Evolutionary conservation across 106 monocot genomes (phyloP), one percentile per base, ranked within the genome.

Genomic region (Iris macrosiphon): DNA sequence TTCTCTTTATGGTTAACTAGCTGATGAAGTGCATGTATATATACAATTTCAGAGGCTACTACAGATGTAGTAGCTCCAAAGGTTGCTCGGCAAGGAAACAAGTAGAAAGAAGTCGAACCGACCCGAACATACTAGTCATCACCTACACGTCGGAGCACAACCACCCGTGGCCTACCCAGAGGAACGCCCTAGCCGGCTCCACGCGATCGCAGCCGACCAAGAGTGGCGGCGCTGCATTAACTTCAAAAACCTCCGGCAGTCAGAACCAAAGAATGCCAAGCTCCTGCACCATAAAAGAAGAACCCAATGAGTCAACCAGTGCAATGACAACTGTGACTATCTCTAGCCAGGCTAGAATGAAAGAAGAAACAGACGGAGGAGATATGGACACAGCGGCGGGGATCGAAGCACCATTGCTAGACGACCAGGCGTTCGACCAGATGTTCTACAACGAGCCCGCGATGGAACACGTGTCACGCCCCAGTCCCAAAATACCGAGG

Each of bases 11-110:
- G n/a, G n/a, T 31, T 6, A 53, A 1, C 18, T 53, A n/a, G n/a
- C n/a, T n/a, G 29, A 52, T 52, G 22, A 46, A 46, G 14, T 15
- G 0, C 15, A n/a, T n/a, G n/a, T n/a, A n/a, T n/a, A n/a, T n/a
- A n/a, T n/a, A 27, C 18, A 31, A 10, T 73, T 44, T 44, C 81
- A 92, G 91, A 55, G 91, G 91, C 1, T 92, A 92, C 60, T 92
- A 92, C 65, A 81, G 85, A 68, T 92, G 91, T 69, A 92, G 91
- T 43, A 92, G 91, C 49, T 92, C 91, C 0, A 92, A 92, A 64
- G 85, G 85, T 26, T 92, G 91, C 72, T 79, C 85, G 23, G 91
- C 91, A 20, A 74, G 91, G 72, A 92, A 92, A 45, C 91, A 92
- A 75, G 91, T 92, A 0, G 91, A 92, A 57, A 66, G 85, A 9